Conservation (phyloP, 345 rosid genomes). For the Turnera subulata region DNA sequence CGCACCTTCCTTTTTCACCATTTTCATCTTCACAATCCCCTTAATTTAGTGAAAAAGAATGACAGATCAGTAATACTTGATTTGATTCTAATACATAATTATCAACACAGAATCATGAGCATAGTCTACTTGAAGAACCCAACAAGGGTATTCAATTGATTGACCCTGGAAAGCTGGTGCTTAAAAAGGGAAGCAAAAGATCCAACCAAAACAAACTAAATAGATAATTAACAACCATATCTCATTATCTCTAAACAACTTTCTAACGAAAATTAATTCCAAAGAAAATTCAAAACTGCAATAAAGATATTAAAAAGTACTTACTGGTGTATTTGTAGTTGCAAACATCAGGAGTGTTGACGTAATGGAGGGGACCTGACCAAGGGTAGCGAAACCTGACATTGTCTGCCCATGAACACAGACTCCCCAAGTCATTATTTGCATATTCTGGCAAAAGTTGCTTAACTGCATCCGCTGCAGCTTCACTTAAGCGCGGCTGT, state of each 20-base stretch:
- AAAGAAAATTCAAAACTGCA: no score
- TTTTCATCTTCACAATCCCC: slow-evolving; percentile 87
- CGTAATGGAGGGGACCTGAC: slow-evolving; percentile 69
- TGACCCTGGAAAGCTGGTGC: neutral
- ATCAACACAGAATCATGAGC: no score
- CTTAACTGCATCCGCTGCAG: slow-evolving; percentile 52
- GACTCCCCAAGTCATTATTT: slow-evolving; percentile 53
- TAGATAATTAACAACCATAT: neutral
- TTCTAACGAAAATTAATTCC: no score
- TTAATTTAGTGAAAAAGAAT: slow-evolving; percentile 5
- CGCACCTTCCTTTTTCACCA: slow-evolving; percentile 64
- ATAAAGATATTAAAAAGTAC: slow-evolving; percentile 5
- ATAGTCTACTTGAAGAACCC: no score
- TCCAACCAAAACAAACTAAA: neutral
- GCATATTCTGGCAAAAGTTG: slow-evolving; percentile 55
- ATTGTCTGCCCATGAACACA: slow-evolving; percentile 71
- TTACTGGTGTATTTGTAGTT: slow-evolving; percentile 51
- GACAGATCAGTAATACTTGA: neutral
- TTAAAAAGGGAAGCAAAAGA: neutral
- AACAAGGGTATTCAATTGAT: neutral
- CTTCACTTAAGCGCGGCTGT: slow-evolving; percentile 54
- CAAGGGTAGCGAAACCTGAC: slow-evolving; percentile 66
- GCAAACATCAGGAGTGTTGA: slow-evolving; percentile 74
- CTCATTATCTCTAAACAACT: neutral
- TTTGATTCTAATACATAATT: neutral